Evolutionary conservation across 257 asterid species (phyloP).

Genomic region (Orobanche coerulescens): DNA sequence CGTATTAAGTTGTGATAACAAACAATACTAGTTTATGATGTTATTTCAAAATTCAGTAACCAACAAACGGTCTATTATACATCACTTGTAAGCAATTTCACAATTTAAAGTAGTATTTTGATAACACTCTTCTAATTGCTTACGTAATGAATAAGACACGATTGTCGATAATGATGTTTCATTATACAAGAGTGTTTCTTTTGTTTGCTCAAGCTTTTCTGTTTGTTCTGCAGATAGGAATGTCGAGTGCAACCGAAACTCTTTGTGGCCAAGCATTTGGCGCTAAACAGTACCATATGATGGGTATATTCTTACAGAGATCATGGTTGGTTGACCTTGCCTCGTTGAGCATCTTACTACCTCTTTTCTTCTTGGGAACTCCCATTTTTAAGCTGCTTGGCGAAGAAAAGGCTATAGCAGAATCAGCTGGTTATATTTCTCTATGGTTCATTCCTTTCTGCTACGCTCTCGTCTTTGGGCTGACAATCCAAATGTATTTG

Average conservation of each 20-base stretch:
- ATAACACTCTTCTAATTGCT: not conserved
- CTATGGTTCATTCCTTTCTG: constrained; percentile 64
- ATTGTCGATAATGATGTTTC: not conserved
- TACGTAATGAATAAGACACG: not conserved
- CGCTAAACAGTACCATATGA: constrained; percentile 61
- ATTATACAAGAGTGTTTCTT: not conserved
- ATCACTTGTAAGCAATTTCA: not conserved
- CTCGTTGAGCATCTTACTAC: constrained; percentile 43
- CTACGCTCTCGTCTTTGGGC: constrained; percentile 55
- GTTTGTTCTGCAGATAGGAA: constrained; percentile 44
- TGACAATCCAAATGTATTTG: constrained; percentile 82
- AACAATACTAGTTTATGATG: too few species aligned
- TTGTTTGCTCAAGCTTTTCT: too few species aligned
- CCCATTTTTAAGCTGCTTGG: constrained; percentile 45
- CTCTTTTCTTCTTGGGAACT: constrained; percentile 43
- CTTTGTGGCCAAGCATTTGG: constrained; percentile 78
- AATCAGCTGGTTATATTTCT: constrained; percentile 45
- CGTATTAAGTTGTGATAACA: too few species aligned
- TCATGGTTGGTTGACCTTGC: constrained; percentile 57
- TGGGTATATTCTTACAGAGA: constrained; percentile 66
- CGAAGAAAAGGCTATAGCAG: constrained; percentile 35
- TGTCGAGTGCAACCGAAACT: constrained; percentile 49
- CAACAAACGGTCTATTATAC: not conserved
- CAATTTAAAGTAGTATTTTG: not conserved
- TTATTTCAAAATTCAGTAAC: too few species aligned